Evolutionary conservation across 2,329 filamentous ascomycete genomes (phyloP).

Genomic region (Botryotinia globosa): DNA sequence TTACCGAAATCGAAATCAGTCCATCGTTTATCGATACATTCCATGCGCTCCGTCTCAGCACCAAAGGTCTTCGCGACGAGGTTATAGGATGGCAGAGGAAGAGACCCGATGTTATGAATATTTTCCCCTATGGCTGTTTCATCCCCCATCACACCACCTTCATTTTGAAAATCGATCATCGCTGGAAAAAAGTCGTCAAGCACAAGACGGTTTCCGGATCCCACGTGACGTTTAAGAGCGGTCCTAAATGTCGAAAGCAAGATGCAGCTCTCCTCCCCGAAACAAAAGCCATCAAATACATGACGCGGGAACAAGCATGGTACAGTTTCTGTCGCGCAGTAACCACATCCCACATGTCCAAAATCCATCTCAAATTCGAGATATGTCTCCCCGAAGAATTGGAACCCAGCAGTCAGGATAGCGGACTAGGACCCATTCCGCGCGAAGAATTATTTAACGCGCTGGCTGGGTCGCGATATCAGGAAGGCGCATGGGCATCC

Average conservation of each 20-base stretch:
- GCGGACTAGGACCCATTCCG: not conserved
- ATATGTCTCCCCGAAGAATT: not conserved
- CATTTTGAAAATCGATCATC: not conserved
- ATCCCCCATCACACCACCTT: not conserved
- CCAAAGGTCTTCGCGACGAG: slow-evolving; percentile 2
- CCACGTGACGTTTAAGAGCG: not conserved
- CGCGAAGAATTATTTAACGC: not conserved
- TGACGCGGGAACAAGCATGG: not conserved
- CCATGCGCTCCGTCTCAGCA: not conserved
- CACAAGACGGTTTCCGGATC: slow-evolving; percentile 1
- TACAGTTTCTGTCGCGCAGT: not conserved
- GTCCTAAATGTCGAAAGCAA: not conserved
- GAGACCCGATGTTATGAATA: not conserved
- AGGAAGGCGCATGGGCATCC: not conserved
- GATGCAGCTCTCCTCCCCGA: rapidly evolving
- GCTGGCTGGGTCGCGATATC: rapidly evolving
- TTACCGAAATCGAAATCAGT: not conserved
- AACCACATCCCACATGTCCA: rapidly evolving
- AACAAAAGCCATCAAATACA: not conserved
- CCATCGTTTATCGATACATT: not conserved
- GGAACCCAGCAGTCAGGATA: not conserved
- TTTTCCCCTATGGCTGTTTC: not conserved
- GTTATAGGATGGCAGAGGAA: not conserved
- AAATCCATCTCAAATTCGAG: not conserved
- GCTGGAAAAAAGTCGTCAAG: not conserved